phyloP scores from a whole-genome alignment of 2,329 filamentous ascomycete species.

The Cytospora piceicola region DNA sequence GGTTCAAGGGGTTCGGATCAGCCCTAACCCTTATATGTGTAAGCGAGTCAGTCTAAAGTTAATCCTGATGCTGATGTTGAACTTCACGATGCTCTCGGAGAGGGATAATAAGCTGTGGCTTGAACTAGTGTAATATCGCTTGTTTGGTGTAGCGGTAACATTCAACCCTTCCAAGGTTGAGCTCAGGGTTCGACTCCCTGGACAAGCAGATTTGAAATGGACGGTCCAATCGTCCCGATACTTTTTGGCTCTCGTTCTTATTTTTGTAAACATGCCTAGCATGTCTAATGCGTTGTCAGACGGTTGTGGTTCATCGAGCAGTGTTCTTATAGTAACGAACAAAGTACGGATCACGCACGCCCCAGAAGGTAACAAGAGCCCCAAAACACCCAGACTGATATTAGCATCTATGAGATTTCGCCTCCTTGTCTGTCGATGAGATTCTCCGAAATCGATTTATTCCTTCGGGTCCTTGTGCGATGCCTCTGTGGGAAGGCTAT shows the following conservation, averaged over 20 bases:
- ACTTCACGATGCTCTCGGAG: neutral
- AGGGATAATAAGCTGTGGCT: neutral
- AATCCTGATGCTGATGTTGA: neutral
- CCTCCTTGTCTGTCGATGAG: no score
- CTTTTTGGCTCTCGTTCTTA: neutral
- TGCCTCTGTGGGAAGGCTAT: neutral
- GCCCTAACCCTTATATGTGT: neutral
- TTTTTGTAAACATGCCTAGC: neutral
- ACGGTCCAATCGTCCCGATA: neutral
- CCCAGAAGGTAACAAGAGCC: no score
- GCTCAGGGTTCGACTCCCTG: slow-evolving; percentile 5
- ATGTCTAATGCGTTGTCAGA: neutral
- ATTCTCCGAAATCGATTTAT: no score
- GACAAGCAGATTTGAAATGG: neutral
- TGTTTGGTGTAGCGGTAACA: slow-evolving; percentile 6
- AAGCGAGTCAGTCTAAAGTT: neutral
- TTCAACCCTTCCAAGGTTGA: slow-evolving; percentile 6
- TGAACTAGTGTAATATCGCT: neutral
- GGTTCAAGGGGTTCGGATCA: no score
- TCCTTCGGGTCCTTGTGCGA: no score
- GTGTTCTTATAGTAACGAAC: no score
- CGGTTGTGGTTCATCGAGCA: no score
- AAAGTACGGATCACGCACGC: no score
- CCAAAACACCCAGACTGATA: no score
- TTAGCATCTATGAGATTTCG: no score